phyloP scores from a whole-genome alignment of 2,329 filamentous ascomycete genomes.

The Colletotrichum destructivum region DNA sequence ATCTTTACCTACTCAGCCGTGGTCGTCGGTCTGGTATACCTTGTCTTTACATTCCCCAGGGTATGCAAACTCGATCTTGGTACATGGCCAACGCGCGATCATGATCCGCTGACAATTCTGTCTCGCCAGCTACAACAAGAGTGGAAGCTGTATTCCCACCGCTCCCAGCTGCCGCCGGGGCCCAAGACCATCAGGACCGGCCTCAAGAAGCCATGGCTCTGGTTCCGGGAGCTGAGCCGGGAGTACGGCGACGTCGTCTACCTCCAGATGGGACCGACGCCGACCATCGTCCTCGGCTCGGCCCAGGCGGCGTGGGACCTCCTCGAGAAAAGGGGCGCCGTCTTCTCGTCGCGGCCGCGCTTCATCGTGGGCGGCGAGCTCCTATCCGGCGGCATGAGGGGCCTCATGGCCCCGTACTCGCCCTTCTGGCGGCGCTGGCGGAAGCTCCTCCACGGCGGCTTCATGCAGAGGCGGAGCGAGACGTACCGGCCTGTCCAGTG shows the following conservation, averaged over 20 bases:
- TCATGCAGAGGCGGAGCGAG: constrained; percentile 61
- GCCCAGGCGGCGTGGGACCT: constrained; percentile 61
- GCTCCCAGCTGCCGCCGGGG: constrained; percentile 56
- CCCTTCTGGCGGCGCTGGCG: constrained; percentile 60
- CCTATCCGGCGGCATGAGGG: constrained; percentile 57
- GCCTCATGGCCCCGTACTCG: constrained; percentile 60
- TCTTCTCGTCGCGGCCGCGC: constrained; percentile 61
- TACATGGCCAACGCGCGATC: not conserved
- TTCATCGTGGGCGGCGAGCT: constrained; percentile 63
- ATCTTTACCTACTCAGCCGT: constrained; percentile 43
- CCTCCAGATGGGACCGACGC: constrained; percentile 58
- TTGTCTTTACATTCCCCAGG: constrained; percentile 47
- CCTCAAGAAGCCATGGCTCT: constrained; percentile 58
- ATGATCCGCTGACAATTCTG: constrained; percentile 4
- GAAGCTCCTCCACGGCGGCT: constrained; percentile 59
- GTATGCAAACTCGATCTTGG: constrained; percentile 40
- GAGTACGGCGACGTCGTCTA: constrained; percentile 60
- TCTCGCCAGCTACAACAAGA: constrained; percentile 52
- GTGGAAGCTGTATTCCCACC: constrained; percentile 57
- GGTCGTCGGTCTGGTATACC: constrained; percentile 45
- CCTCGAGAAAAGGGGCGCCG: constrained; percentile 59
- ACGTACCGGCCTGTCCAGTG: constrained; percentile 58
- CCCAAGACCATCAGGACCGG: constrained; percentile 56
- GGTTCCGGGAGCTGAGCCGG: constrained; percentile 57
- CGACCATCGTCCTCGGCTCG: constrained; percentile 59